Conservation (phyloP, 2,329 filamentous ascomycete species). For the Cytospora paraplurivora region DNA sequence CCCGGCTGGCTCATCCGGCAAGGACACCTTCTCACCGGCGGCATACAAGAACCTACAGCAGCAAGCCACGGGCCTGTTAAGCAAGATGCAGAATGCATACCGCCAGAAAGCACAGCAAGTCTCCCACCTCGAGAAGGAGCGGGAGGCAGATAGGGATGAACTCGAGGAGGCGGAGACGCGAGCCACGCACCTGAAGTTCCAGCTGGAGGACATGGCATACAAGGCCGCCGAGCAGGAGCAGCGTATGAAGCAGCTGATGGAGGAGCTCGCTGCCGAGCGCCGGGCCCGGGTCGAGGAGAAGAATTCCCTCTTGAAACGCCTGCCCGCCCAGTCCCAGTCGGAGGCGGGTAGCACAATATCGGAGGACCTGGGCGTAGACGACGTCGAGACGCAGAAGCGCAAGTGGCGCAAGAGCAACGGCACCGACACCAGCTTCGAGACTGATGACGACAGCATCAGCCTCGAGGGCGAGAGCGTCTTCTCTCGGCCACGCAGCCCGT, state of each 20-base stretch:
- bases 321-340: slow-evolving; percentile 31
- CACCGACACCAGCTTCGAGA: slow-evolving; percentile 52
- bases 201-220: slow-evolving; percentile 61
- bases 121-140: slow-evolving; percentile 54
- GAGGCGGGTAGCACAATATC: slow-evolving; percentile 47
- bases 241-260: slow-evolving; percentile 47
- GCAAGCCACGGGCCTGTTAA: slow-evolving; percentile 58
- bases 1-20: slow-evolving; percentile 45
- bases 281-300: slow-evolving; percentile 46
- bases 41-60: slow-evolving; percentile 63
- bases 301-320: slow-evolving; percentile 29
- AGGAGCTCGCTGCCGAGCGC: slow-evolving; percentile 54
- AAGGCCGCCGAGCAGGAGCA: slow-evolving; percentile 57
- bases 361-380: slow-evolving; percentile 58
- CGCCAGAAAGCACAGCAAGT: slow-evolving; percentile 53
- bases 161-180: slow-evolving; percentile 57
- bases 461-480: slow-evolving; percentile 57
- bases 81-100: slow-evolving; percentile 61
- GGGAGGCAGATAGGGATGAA: slow-evolving; percentile 57
- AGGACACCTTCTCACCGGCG: slow-evolving; percentile 58
- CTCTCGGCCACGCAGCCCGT: slow-evolving; percentile 61
- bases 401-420: slow-evolving; percentile 36
- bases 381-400: slow-evolving; percentile 42
- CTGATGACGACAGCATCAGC: slow-evolving; percentile 49
- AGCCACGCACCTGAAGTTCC: slow-evolving; percentile 56